phyloP scores from a whole-genome alignment of 1,284 basidiomycete genomes.

The Ceratorhiza oryzae-sativae region DNA sequence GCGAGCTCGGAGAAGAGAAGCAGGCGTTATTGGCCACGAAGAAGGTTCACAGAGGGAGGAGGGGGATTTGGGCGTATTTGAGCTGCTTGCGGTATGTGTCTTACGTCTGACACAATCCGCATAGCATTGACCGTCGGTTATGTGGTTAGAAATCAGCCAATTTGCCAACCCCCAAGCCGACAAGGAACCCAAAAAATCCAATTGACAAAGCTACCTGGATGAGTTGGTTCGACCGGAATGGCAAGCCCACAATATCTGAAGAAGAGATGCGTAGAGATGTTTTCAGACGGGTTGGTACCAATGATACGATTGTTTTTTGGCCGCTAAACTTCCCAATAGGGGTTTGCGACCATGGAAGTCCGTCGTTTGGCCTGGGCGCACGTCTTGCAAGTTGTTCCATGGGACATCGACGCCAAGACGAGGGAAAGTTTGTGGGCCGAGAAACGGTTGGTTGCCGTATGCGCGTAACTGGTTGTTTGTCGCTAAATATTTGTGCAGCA shows the following conservation, averaged over 20 bases:
- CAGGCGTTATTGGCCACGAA: conserved; percentile 58
- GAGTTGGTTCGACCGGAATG: conserved; percentile 75
- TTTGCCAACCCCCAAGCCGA: conserved; percentile 75
- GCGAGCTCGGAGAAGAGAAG: conserved; percentile 78
- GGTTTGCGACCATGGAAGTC: conserved; percentile 62
- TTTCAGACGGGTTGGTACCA: conserved; percentile 62
- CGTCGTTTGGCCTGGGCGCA: conserved; percentile 88
- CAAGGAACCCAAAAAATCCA: conserved; percentile 74
- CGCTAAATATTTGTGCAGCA: conserved; percentile 53
- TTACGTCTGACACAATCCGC: background rate
- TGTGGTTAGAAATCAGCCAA: conserved; percentile 70
- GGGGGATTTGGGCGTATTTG: conserved; percentile 83
- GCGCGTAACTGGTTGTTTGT: conserved; percentile 9
- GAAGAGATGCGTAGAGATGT: conserved; percentile 78
- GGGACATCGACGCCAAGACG: conserved; percentile 68
- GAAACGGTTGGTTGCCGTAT: conserved; percentile 62
- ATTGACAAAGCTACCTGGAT: conserved; percentile 73
- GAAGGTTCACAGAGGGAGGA: conserved; percentile 64
- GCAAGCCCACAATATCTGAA: conserved; percentile 66
- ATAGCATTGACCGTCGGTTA: background rate
- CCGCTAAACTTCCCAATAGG: conserved; percentile 48
- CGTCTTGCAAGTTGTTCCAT: conserved; percentile 82
- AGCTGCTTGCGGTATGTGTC: conserved; percentile 61
- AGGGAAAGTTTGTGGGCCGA: conserved; percentile 64
- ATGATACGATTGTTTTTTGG: background rate